phyloP scores from a whole-genome alignment of 257 asterid species.

The Schizonepeta tenuifolia region DNA sequence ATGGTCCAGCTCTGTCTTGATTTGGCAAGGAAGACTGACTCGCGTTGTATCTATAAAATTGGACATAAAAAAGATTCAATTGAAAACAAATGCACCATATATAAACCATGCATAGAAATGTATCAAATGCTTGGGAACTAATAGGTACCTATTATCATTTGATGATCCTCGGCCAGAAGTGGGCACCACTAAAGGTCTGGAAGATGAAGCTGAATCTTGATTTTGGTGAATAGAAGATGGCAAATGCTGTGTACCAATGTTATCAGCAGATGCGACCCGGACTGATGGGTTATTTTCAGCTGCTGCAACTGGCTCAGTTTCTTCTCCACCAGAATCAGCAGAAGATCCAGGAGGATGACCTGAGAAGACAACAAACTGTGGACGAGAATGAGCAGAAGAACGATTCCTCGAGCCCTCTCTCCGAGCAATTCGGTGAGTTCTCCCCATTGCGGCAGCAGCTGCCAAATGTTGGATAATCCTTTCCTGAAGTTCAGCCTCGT shows the following conservation, averaged over 20 bases:
- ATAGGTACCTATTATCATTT: slow-evolving; percentile 56
- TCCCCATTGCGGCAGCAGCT: slow-evolving; percentile 90
- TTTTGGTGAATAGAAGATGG: slow-evolving; percentile 43
- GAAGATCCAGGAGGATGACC: slow-evolving; percentile 57
- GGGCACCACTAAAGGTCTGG: slow-evolving; percentile 46
- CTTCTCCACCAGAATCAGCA: slow-evolving; percentile 47
- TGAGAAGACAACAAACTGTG: slow-evolving; percentile 60
- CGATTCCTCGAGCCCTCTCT: slow-evolving; percentile 69
- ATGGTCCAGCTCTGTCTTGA: slow-evolving; percentile 82
- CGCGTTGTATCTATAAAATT: slow-evolving; percentile 48
- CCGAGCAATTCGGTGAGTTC: slow-evolving; percentile 65
- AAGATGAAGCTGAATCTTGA: slow-evolving; percentile 57
- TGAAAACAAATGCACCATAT: neutral
- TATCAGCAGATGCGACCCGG: slow-evolving; percentile 30
- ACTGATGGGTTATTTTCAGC: slow-evolving; percentile 38
- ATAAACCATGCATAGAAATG: neutral
- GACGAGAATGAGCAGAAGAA: slow-evolving; percentile 59
- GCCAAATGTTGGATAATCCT: slow-evolving; percentile 90
- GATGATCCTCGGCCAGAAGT: slow-evolving; percentile 41
- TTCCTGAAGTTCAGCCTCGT: slow-evolving; percentile 79
- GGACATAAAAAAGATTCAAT: slow-evolving; percentile 5
- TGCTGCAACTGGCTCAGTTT: slow-evolving; percentile 43
- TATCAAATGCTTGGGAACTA: slow-evolving; percentile 27
- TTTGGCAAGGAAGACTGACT: slow-evolving; percentile 48
- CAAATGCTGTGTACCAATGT: slow-evolving; percentile 37